Evolutionary conservation across 257 asterid species (phyloP), one percentile per base, ranked within the genome.

Genomic region (Lavandula angustifolia): DNA sequence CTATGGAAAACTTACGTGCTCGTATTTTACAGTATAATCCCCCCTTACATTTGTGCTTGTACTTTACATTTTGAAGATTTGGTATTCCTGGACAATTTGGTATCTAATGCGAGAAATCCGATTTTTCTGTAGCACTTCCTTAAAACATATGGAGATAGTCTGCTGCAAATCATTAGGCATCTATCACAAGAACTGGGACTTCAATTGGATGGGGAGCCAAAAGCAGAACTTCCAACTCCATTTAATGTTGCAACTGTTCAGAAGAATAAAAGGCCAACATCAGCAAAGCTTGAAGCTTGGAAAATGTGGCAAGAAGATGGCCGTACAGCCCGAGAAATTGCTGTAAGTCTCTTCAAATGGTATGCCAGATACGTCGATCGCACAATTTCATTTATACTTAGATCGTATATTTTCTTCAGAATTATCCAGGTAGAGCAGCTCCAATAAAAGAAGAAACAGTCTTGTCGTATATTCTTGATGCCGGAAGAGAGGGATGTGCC

Each of bases 281-380:
- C 92, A 40, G 91, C 95, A 31, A 92, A 85, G 83, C 75, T 81
- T 60, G 88, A 92, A 80, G 92, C 98, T 33, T 92, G 98, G 98
- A 89, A 73, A 80, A 83, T 87, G 98, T 92, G 95, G 95, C 95
- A 89, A 75, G 91, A 84, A 66, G 85, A 79, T 32, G 95, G 91
- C 57, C 76, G 82, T 44, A 76, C 92, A 4, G 22, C 82, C 62
- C 82, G 74, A 71, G 63, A 78, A 66, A 81, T 89, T 66, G 95
- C 96, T 44, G 96, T 92, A 79, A 64, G 92, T 78, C 58, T 78
- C 66, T 69, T 70, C 38, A 57, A 68, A 59, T 67, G 50, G 49
- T 34, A 58, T 29, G 60, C 33, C n/a, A 17, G 3, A 34, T 43
- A 22, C 68, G 9, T 70, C 51, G 27, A 44, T 49, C 16, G 35